Percentiles rank a stretch among this genome's conserved stretches.
Evolutionary conservation across 768 basidiomycete species (phyloP).

Genomic region (Lactifluus volemus): DNA sequence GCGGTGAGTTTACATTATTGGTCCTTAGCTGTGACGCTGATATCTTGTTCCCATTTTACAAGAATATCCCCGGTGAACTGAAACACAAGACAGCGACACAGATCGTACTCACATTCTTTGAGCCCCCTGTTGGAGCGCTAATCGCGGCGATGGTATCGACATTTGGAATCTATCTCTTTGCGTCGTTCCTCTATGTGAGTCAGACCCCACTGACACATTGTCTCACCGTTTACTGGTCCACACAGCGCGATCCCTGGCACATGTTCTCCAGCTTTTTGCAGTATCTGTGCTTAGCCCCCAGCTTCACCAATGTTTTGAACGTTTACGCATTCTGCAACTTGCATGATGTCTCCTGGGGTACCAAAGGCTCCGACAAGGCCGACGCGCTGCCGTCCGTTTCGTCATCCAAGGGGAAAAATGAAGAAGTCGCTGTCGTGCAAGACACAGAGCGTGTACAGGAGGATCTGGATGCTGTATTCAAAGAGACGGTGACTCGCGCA

Average conservation of each 20-base stretch:
- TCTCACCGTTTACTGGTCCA: neutral
- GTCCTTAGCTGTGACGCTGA: neutral
- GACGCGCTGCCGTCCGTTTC: conserved; percentile 86
- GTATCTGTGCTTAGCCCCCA: conserved; percentile 83
- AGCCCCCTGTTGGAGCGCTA: conserved; percentile 67
- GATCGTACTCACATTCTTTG: conserved; percentile 56
- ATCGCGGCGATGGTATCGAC: conserved; percentile 86
- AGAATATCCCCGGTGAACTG: conserved; percentile 49
- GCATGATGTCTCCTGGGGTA: conserved; percentile 93
- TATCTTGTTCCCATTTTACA: neutral
- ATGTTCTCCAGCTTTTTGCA: conserved; percentile 93
- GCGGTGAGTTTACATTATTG: conserved; percentile 34
- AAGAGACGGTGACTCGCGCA: conserved; percentile 84
- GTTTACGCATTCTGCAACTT: conserved; percentile 97
- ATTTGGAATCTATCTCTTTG: conserved; percentile 79
- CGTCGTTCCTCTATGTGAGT: conserved; percentile 81
- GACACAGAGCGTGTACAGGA: conserved; percentile 76
- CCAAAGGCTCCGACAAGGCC: conserved; percentile 90
- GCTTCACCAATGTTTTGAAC: conserved; percentile 91
- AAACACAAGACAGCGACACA: conserved; percentile 38
- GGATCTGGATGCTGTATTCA: conserved; percentile 86
- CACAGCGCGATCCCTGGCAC: conserved; percentile 92
- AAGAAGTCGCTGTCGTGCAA: conserved; percentile 71
- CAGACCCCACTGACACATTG: neutral
- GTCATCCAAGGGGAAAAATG: conserved; percentile 71